Evolutionary conservation across 1,284 basidiomycete genomes (phyloP).

Genomic region (Lignosus rhinocerotis): DNA sequence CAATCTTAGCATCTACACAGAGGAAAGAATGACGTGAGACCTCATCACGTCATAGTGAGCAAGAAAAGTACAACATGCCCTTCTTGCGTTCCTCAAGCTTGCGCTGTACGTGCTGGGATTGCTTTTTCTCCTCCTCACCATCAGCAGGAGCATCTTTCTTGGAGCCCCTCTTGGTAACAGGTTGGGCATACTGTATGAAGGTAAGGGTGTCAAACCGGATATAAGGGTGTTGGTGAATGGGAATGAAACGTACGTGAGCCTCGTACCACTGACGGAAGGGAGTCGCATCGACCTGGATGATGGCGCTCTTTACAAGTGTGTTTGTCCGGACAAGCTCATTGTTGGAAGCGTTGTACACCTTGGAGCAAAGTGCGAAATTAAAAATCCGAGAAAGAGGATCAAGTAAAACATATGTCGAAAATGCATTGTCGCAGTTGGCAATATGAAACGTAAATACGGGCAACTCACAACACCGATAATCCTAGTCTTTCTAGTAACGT

Average conservation of each 20-base stretch:
- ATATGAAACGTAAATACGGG: neutral
- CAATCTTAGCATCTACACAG: conserved; percentile 80
- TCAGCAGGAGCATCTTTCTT: conserved; percentile 57
- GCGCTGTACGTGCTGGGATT: conserved; percentile 88
- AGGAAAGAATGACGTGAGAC: conserved; percentile 4
- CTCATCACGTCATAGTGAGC: conserved; percentile 5
- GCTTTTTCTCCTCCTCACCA: conserved; percentile 67
- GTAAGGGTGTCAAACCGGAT: neutral
- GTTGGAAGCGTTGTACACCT: conserved; percentile 98
- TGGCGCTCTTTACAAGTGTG: conserved; percentile 92
- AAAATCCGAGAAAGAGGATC: neutral
- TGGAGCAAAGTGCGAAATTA: neutral
- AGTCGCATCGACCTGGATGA: conserved; percentile 95
- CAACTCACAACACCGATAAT: conserved; percentile 86
- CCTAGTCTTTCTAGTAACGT: conserved; percentile 90
- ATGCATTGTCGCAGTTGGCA: neutral
- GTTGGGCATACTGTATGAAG: conserved; percentile 79
- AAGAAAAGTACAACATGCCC: conserved; percentile 45
- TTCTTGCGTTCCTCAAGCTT: conserved; percentile 88
- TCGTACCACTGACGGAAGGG: conserved; percentile 99
- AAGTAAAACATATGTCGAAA: too few relatives aligned
- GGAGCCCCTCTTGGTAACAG: conserved; percentile 80
- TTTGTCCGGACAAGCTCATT: conserved; percentile 99
- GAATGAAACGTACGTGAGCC: conserved; percentile 73
- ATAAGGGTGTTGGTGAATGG: neutral